Base-by-base conservation (phyloP, 345 rosid genomes). In the Aquilaria yunnanensis region DNA sequence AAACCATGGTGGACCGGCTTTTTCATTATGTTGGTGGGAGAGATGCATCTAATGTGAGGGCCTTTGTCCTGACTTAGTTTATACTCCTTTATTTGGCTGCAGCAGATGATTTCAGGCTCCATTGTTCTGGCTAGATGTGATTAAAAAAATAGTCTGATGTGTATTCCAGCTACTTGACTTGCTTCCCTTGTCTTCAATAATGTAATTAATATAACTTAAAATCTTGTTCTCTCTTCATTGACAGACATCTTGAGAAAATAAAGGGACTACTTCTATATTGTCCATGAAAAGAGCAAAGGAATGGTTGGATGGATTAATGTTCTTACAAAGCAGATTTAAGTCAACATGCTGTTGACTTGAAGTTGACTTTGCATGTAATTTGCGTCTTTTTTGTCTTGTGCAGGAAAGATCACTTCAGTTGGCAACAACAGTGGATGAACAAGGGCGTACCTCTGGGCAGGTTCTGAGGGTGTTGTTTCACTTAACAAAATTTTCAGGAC, bases 1-100 rank as follows among this genome's bases (percentile, higher is more conserved):
- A 82, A 71, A 82, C 82, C 73, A 56, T 85, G 74, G 95, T 93
- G 66, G 85, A 79, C 79, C 84, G 86, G 58, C 74, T 93, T 78
- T 88, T 90, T 60, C 81, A 79, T 72, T 93, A 88, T 76, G 78
- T 85, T 73, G 97, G 99, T 55, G 95, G 96, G 75, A 88, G 84
- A 81, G 99, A 88, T 80, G 74, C 80, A 67, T 73, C 74, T 66
- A 80, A 66, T 68, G 87, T 85, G 78, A 67, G 79, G 56, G 67
- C 46, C 57, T 68, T 45, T 62, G 57, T 75, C 69, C 56, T 57
- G 41, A 57, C 69, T 65, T 65, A 49, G 51, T 46, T 60, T 74
- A 60, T 74, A 69, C 52, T 67, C 56, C 43, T 57, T 10, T 59
- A 32, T 57, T 66, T 64, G 67, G 10, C 52, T 47, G 48, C 50